These are phyloP conservation scores for Crithidia fasciculata DNA, from an alignment of 208 protist species.

Conservation along the genomic window DNA sequence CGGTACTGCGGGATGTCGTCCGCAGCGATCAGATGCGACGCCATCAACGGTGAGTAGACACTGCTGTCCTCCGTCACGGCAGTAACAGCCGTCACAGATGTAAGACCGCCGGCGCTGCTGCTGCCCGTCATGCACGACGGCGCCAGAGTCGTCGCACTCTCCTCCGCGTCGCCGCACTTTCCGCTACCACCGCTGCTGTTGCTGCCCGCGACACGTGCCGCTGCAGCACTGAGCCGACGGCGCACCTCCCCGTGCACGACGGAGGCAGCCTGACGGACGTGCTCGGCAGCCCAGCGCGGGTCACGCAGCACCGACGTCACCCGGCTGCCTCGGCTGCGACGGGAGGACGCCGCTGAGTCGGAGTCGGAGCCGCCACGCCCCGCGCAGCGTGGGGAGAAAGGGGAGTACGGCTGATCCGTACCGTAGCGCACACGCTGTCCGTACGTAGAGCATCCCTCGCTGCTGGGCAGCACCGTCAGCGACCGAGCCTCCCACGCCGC, in stretches of 20 bases:
- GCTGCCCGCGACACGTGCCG: not conserved
- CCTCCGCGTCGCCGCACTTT: no score
- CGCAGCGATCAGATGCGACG: not conserved
- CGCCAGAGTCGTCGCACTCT: not conserved
- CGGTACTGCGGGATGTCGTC: constrained; percentile 28
- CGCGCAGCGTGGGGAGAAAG: no score
- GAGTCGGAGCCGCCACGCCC: not conserved
- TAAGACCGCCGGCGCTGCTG: not conserved
- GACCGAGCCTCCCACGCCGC: not conserved
- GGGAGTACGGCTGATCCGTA: no score
- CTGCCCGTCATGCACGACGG: not conserved
- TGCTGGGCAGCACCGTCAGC: not conserved
- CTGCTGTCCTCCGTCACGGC: not conserved
- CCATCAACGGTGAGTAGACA: not conserved
- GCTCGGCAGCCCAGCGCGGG: constrained; percentile 25
- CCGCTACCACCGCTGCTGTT: not conserved
- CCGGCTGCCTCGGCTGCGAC: constrained; percentile 12
- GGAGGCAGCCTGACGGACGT: constrained; percentile 17
- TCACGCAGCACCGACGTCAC: constrained; percentile 17
- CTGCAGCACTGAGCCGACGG: constrained; percentile 6
- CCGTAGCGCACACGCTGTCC: no score
- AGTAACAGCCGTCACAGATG: not conserved
- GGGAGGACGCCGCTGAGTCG: constrained; percentile 9
- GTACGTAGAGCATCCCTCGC: no score
- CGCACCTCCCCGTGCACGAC: constrained; percentile 5